These are phyloP conservation scores for Mucor saturninus DNA, from an alignment of 371 early-diverging fungal genomes.

Conservation along the genomic window DNA sequence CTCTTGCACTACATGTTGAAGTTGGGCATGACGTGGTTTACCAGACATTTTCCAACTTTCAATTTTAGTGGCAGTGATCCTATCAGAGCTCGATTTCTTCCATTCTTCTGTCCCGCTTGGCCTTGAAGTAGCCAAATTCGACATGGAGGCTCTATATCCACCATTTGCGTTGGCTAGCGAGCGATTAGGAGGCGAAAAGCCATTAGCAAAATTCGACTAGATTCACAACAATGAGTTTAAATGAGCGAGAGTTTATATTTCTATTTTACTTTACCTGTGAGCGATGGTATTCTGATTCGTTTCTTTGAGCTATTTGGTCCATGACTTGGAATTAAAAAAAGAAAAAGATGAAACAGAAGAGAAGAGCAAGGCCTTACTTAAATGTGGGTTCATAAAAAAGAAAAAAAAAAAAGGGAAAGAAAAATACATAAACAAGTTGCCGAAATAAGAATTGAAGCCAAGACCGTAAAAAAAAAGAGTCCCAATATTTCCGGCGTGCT, in stretches of 20 bases:
- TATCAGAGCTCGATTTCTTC: constrained; percentile 14
- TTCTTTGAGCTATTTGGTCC: background rate
- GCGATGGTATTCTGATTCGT: background rate
- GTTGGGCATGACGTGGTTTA: constrained; percentile 28
- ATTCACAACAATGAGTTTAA: no score
- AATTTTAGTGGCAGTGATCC: constrained; percentile 8
- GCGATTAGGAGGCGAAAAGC: no score
- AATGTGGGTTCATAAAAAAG: no score
- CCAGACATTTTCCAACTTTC: constrained; percentile 34
- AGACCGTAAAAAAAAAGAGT: no score
- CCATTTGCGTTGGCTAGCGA: background rate
- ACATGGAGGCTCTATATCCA: background rate
- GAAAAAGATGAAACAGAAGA: background rate
- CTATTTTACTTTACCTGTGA: constrained; percentile 2
- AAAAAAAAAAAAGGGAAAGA: background rate
- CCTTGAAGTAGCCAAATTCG: constrained; percentile 3
- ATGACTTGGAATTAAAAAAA: background rate
- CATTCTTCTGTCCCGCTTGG: constrained; percentile 13
- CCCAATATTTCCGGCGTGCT: no score
- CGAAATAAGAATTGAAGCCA: constrained; percentile 15
- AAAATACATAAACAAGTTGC: constrained; percentile 20
- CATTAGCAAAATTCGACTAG: no score
- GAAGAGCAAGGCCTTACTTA: no score
- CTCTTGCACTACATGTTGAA: constrained; percentile 7
- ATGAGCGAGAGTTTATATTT: background rate